phyloP scores from a whole-genome alignment of 2,329 filamentous ascomycete species.

The Nannizziopsis arthrosporioides region DNA sequence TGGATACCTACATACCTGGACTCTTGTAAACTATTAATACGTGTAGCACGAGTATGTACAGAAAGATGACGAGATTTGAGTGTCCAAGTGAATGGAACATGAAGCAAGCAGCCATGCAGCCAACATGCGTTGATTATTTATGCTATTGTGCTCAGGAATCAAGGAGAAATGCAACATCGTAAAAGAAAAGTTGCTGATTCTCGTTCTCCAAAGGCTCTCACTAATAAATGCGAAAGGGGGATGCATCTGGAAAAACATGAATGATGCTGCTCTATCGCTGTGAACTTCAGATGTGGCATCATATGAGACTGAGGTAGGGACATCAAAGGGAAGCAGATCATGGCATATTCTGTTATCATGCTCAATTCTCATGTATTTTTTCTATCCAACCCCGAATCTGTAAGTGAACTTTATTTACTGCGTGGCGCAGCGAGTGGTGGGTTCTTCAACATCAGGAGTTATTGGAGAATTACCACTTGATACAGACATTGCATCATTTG shows the following conservation, averaged over 20 bases:
- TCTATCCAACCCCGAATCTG: neutral
- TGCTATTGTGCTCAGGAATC: no score
- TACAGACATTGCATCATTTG: neutral
- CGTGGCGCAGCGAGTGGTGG: slow-evolving; percentile 6
- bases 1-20: no score
- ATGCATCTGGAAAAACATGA: neutral
- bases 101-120: no score
- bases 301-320: no score
- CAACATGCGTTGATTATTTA: no score
- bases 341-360: neutral
- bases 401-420: neutral
- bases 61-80: no score
- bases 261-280: neutral
- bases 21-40: no score
- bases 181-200: neutral
- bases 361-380: neutral
- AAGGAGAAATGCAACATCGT: neutral
- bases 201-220: neutral
- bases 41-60: no score
- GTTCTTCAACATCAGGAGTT: slow-evolving; percentile 3
- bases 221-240: neutral
- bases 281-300: no score
- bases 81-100: no score
- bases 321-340: no score
- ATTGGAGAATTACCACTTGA: slow-evolving; percentile 6